Base-by-base conservation (phyloP, 139 green algal genomes). In the Chlorella sp. region DNA sequence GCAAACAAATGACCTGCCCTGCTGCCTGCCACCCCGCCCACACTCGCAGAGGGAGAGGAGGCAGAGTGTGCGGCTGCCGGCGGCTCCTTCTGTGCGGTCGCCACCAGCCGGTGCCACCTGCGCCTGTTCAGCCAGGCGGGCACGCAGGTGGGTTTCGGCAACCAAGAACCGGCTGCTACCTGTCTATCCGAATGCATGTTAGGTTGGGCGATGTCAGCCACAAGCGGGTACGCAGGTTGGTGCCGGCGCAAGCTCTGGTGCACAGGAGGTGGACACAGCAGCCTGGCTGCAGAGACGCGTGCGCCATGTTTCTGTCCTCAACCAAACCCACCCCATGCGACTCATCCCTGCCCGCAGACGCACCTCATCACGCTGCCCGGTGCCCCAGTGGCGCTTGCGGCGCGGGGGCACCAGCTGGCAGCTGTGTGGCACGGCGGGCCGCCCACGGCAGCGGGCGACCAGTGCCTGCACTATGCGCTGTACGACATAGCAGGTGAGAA, bases 121-220 rank as follows among this genome's bases (percentile, higher is more conserved):
- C 93, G 96, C 16, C 36, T 98, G 19, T 98, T 98, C 85, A 92
- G 92, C 24, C 81, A 86, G 36, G 84, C 87, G 30, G 92, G 91
- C 75, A 87, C 48, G 0, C 74, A 81, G 74, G 74, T 81, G 48
- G 30, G 74, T n/a, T n/a, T n/a, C n/a, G n/a, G n/a, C n/a, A n/a
- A n/a, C n/a, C n/a, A n/a, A n/a, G n/a, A n/a, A n/a, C n/a, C n/a
- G n/a, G n/a, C n/a, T n/a, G n/a, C 67, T 54, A 24, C 40, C 40
- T 54, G 69, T 19, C n/a, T n/a, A n/a, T n/a, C n/a, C n/a, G n/a
- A n/a, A 54, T 54, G 7, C 46, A 54, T 7, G 8, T 54, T 54
- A 17, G 46, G 46, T 54, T 54, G 46, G 8, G 46, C 46, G 11
- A 17, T 54, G 11, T 54, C 11, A n/a, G n/a, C n/a, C n/a, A n/a